Base-by-base conservation (phyloP, 495 filamentous ascomycete species). In the Hypoxylon rickii region DNA sequence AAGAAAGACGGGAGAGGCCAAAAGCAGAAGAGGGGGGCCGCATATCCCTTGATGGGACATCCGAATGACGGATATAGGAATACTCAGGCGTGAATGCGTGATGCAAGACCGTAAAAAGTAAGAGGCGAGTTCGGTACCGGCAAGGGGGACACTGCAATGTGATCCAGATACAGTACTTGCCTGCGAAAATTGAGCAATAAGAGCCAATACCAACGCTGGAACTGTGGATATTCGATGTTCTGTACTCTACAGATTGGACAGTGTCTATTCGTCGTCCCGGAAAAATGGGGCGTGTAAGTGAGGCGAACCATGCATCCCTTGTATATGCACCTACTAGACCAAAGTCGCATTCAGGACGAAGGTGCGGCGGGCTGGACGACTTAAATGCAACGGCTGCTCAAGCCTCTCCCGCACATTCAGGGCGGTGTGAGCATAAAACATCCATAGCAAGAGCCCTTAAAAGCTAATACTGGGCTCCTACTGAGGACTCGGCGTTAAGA, bases 241-340 rank as follows among this genome's bases (percentile, higher is more conserved):
- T 63, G 47, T 58, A 26, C 22, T 45, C 44, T 49, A 22, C 36
- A 49, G 18, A 51, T 36, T 58, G 44, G 44, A 26, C 34, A 37
- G 39, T 42, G 53, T 44, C 41, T 42, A 69, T 69, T 69, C 63
- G 66, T 59, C 43, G 44, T 51, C 7, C 11, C 31, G 36, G 40
- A 54, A 69, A 69, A 66, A 66, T 43, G 57, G 63, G 66, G 66
- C 63, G 59, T 61, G 45, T 50, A 66, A 69, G 66, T 69, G 66
- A 69, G 66, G 66, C 66, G 66, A 60, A 66, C 65, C 52, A 53
- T 58, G 45, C 49, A 52, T 58, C 54, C 56, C 63, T 63, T 63
- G 47, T 58, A 49, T 53, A 57, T 59, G 60, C 49, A 53, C 44
- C 55, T 59, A 59, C 59, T 48, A 52, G 48, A 53, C 53, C 33